Conservation (phyloP, 441 rosid genomes). For the Jatropha multifida region DNA sequence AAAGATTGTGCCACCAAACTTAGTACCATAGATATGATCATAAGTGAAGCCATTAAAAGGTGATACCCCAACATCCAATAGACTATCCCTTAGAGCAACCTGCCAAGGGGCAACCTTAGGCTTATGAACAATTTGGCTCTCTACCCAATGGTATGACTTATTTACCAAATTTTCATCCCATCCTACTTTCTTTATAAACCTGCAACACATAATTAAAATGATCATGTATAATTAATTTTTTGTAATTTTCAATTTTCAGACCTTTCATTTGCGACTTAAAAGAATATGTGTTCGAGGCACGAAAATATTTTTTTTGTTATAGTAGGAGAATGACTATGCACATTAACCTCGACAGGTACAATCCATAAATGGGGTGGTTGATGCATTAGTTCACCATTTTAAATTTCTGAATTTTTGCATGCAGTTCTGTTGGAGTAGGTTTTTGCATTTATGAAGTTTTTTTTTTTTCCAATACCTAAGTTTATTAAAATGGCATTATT, state of each 20-base stretch:
- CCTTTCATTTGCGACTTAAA: too few relatives aligned
- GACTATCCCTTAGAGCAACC: slow-evolving; percentile 66
- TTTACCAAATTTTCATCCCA: slow-evolving; percentile 88
- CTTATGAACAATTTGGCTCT: slow-evolving; percentile 64
- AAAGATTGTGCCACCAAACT: slow-evolving; percentile 89
- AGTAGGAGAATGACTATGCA: too few relatives aligned
- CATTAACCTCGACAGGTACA: too few relatives aligned
- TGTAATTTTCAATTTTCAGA: too few relatives aligned
- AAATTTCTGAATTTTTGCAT: too few relatives aligned
- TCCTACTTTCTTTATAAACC: slow-evolving; percentile 73
- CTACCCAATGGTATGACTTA: slow-evolving; percentile 92
- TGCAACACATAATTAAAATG: slow-evolving; percentile 24
- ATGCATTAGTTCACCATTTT: too few relatives aligned
- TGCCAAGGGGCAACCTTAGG: slow-evolving; percentile 82
- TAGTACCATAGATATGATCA: slow-evolving; percentile 87
- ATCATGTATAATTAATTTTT: too few relatives aligned
- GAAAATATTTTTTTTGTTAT: too few relatives aligned
- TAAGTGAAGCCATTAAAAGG: slow-evolving; percentile 92
- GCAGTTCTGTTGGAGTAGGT: not conserved
- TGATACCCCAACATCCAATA: slow-evolving; percentile 71
- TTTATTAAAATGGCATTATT: not conserved
- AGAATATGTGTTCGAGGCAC: too few relatives aligned
- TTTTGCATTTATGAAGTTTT: too few relatives aligned
- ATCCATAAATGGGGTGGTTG: too few relatives aligned
- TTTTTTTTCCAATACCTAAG: too few relatives aligned